Conservation (phyloP, 2,329 filamentous ascomycete genomes). For the Berkeleyomyces basicola region DNA sequence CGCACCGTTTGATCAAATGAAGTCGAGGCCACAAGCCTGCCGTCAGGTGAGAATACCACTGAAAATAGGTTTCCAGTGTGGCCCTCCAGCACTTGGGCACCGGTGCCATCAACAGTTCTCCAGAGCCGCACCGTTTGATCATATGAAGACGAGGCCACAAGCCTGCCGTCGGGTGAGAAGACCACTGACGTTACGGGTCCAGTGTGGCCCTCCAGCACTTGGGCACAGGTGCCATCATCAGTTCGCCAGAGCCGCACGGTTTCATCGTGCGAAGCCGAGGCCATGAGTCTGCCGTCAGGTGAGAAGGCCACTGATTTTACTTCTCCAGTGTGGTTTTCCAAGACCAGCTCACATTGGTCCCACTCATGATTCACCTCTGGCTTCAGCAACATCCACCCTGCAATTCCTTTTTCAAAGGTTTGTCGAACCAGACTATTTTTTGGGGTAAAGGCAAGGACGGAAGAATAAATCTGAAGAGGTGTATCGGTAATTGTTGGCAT, state of each 20-base stretch:
- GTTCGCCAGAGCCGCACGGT: constrained; percentile 6
- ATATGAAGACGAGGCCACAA: not conserved
- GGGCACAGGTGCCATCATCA: not conserved
- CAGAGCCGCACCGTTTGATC: not conserved
- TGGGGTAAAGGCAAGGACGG: not conserved
- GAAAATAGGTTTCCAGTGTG: not conserved
- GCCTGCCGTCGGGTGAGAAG: not conserved
- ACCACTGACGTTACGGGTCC: not conserved
- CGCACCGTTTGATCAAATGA: not conserved
- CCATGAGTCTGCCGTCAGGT: not conserved
- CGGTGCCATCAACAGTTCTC: not conserved
- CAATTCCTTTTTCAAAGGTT: not conserved
- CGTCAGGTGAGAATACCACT: not conserved
- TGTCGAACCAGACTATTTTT: not conserved
- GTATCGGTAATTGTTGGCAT: not conserved
- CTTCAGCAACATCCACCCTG: not conserved
- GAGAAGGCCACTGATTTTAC: constrained; percentile 10
- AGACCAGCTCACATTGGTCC: not conserved
- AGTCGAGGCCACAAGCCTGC: not conserved
- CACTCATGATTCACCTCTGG: not conserved
- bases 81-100: not conserved
- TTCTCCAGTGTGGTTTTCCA: not conserved
- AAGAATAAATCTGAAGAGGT: not conserved
- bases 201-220: not conserved
- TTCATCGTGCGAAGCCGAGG: constrained; percentile 2